Base-by-base conservation (phyloP, 345 rosid species). In the Eucalyptus cloeziana region DNA sequence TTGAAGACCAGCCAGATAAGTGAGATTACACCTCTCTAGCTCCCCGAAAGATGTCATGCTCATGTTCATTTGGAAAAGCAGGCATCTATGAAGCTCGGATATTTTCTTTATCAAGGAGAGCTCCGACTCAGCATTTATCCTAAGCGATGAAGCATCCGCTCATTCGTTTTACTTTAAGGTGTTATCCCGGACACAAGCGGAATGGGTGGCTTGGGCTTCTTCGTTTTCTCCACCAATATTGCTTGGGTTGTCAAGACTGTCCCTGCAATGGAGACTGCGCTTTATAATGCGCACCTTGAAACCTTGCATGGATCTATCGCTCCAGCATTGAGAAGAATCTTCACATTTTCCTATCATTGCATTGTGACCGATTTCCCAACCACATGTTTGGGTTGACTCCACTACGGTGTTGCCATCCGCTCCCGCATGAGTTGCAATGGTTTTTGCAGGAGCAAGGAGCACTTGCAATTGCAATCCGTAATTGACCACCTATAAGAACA, bases 401-500 rank as follows among this genome's bases (percentile, higher is more conserved):
- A 94, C 97, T 50, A 95, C 98, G 89, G 93, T 91, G 16, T 89
- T 93, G 89, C 98, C 98, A 88, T 95, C 97, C 31, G 92, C 93
- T 80, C 98, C 97, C 1, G 97, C 95, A 90, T 96, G 96, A 44
- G 91, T 89, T 86, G 98, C 97, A 91, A 94, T 97, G 86, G 95
- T 91, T 91, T 92, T 92, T 88, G 97, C 91, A 88, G 99, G 98
- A 87, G 95, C 95, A 49, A 93, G 91, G 87, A 95, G 95, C 44
- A 98, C 98, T 97, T 97, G 94, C 91, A 91, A 97, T 97, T 87
- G 95, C 94, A 37, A 92, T 91, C 85, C 92, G 92, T 43, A 97
- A 96, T 96, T 95, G 94, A 86, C 87, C 51, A 6, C 64, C 56
- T 90, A 30, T 87, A 88, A 22, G 13, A 85, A 37, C 33, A 87